phyloP scores from a whole-genome alignment of 1,139 yeast genomes.

The Eremothecium sinecaudum region DNA sequence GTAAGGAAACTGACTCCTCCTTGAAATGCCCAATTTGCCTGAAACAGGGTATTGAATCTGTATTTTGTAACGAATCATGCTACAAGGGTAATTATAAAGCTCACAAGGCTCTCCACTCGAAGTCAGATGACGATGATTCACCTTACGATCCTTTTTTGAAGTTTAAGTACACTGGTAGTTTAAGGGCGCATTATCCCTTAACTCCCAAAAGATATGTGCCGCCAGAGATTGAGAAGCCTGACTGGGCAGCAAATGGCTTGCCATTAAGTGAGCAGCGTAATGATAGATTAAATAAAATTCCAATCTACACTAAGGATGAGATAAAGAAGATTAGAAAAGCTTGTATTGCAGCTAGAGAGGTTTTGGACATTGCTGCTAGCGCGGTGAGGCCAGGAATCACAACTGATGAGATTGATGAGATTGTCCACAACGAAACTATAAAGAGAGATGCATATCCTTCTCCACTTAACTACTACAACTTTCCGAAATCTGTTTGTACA shows the following conservation, averaged over 20 bases:
- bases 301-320: slow-evolving; percentile 52
- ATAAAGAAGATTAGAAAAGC: slow-evolving; percentile 67
- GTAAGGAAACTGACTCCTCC: slow-evolving; percentile 62
- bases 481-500: slow-evolving; percentile 88
- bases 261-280: slow-evolving; percentile 71
- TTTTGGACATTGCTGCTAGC: slow-evolving; percentile 78
- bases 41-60: slow-evolving; percentile 51
- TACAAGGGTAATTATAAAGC: slow-evolving; percentile 65
- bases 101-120: slow-evolving; percentile 44
- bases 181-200: slow-evolving; percentile 77
- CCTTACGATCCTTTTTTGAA: slow-evolving; percentile 81
- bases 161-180: slow-evolving; percentile 59
- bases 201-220: slow-evolving; percentile 65
- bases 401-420: slow-evolving; percentile 82
- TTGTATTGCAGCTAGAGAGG: slow-evolving; percentile 71
- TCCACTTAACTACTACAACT: slow-evolving; percentile 88
- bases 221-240: slow-evolving; percentile 64
- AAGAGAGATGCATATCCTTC: slow-evolving; percentile 91
- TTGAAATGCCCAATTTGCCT: slow-evolving; percentile 90
- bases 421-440: slow-evolving; percentile 80
- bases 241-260: slow-evolving; percentile 72
- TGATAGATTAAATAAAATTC: slow-evolving; percentile 60
- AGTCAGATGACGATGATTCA: slow-evolving; percentile 34
- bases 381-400: slow-evolving; percentile 80
- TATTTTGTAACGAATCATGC: slow-evolving; percentile 79